Evolutionary conservation across 2,329 filamentous ascomycete genomes (phyloP).

Genomic region (Ramularia endophylla): DNA sequence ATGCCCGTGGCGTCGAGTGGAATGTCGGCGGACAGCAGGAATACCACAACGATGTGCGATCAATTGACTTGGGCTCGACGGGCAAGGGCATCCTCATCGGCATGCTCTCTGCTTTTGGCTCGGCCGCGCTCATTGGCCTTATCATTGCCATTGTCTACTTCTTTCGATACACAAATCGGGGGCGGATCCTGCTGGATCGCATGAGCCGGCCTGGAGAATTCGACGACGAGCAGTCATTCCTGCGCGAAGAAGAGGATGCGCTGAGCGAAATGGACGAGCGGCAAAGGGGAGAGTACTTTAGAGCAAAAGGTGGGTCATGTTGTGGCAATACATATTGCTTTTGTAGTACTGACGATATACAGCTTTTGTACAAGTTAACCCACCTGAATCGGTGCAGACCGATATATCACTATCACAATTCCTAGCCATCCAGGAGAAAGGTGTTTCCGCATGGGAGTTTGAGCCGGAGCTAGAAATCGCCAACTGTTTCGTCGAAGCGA

Average conservation of each 20-base stretch:
- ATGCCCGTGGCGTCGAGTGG: constrained; percentile 1
- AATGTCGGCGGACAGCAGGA: constrained; percentile 6
- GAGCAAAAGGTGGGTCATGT: constrained; percentile 73
- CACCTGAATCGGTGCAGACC: constrained; percentile 88
- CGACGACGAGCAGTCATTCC: constrained; percentile 94
- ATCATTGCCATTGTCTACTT: constrained; percentile 82
- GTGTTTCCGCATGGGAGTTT: constrained; percentile 99
- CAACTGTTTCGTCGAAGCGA: constrained; percentile 94
- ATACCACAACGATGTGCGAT: constrained; percentile 5
- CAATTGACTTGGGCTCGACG: constrained; percentile 26
- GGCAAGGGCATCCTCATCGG: constrained; percentile 86
- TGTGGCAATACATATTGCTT: too few species aligned
- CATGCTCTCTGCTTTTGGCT: constrained; percentile 88
- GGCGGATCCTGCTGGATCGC: constrained; percentile 87
- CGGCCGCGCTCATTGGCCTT: constrained; percentile 75
- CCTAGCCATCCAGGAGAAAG: constrained; percentile 97
- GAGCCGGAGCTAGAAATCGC: constrained; percentile 98
- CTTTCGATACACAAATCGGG: constrained; percentile 81
- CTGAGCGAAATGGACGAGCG: constrained; percentile 94
- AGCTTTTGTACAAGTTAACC: constrained; percentile 94
- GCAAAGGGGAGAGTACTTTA: constrained; percentile 79
- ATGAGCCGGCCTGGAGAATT: constrained; percentile 92
- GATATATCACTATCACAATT: constrained; percentile 98
- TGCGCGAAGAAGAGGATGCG: constrained; percentile 89
- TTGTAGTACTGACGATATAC: constrained; percentile 14